Conservation (phyloP, 2,329 filamentous ascomycete genomes). For the Fusarium transvaalense region DNA sequence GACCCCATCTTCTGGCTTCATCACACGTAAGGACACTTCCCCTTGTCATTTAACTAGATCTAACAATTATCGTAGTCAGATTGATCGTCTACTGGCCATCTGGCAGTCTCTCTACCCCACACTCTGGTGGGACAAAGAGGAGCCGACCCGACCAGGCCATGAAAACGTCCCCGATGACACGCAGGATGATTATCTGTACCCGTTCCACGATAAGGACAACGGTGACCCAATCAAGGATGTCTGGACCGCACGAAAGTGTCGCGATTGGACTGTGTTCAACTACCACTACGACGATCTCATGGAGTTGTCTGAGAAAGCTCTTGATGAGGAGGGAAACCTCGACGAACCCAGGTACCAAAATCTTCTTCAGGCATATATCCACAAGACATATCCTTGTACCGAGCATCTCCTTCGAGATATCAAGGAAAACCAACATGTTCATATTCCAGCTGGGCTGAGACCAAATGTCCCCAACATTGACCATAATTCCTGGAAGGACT, state of each 20-base stretch:
- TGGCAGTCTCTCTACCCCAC: not conserved
- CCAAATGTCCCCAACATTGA: not conserved
- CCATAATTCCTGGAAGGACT: not conserved
- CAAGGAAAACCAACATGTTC: not conserved
- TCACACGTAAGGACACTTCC: not conserved
- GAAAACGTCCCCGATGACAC: not conserved
- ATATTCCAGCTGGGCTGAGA: not conserved
- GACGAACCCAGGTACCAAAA: not conserved
- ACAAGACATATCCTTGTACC: not conserved
- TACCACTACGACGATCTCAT: not conserved
- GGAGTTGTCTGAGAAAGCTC: not conserved
- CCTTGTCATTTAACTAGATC: fast-evolving
- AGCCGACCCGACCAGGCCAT: not conserved
- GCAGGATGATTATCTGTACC: not conserved
- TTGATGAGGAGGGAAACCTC: not conserved
- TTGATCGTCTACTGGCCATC: not conserved
- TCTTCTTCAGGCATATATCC: not conserved
- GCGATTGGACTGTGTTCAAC: not conserved
- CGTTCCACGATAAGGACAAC: not conserved
- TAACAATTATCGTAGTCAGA: not conserved
- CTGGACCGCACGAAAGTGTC: not conserved
- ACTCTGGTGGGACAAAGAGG: not conserved
- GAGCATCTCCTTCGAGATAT: not conserved
- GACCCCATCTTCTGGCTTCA: constrained; percentile 17
- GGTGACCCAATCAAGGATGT: not conserved